Evolutionary conservation across 129 eudicot species (phyloP).

Genomic region (Erigeron canadensis): DNA sequence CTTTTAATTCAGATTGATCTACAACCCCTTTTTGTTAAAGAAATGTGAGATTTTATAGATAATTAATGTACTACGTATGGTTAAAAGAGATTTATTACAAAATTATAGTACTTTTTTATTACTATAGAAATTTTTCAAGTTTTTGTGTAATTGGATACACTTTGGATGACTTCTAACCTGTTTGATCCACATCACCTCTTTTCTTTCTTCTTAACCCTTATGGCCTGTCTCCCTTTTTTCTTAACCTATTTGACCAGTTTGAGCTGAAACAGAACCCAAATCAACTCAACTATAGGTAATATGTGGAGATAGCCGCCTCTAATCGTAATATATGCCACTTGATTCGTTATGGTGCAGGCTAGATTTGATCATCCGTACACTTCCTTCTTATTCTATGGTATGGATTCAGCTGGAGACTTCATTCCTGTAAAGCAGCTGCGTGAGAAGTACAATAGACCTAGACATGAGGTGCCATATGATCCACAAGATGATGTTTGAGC

Average conservation of each 20-base stretch:
- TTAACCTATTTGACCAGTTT: background rate
- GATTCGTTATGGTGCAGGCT: constrained; percentile 40
- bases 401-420: constrained; percentile 90
- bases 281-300: constrained; percentile 1
- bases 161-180: background rate
- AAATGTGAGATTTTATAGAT: background rate
- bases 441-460: constrained; percentile 79
- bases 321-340: constrained; percentile 10
- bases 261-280: constrained; percentile 7
- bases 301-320: background rate
- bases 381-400: constrained; percentile 80
- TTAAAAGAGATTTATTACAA: background rate
- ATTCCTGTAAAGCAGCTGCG: constrained; percentile 91
- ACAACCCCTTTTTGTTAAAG: background rate
- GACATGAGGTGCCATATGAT: constrained; percentile 82
- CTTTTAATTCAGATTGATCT: background rate
- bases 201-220: background rate
- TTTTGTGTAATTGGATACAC: background rate
- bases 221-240: no score
- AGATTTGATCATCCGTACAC: constrained; percentile 88
- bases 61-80: background rate
- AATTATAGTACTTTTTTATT: background rate
- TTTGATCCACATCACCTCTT: background rate
- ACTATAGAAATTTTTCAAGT: background rate
- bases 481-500: constrained; percentile 54